Evolutionary conservation across 306 rosid genomes (phyloP), one percentile per base, ranked within the genome.

Genomic region (Rubus parviflorus): DNA sequence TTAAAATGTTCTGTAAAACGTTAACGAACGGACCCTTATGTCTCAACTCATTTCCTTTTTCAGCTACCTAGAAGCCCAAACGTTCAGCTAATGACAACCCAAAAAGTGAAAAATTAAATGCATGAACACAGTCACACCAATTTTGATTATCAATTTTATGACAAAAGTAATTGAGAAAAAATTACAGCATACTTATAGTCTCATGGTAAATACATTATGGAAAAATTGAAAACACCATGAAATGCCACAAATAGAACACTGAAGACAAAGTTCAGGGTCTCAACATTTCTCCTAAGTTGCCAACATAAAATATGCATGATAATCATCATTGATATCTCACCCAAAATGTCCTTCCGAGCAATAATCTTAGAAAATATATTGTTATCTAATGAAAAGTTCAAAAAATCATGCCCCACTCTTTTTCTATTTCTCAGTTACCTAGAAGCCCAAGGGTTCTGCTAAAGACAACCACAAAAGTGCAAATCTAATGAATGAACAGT

Each of bases 221-320:
- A 56, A 56, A 37, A 4, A 60, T 9, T 11, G 12, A 22, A 7
- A 20, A 22, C 25, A 17, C 25, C 25, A 54, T 17, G 65, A 25
- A 60, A 9, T 23, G 38, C 1, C 38, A 58, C 1, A 25, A 22
- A 23, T 25, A 25, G 16, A 10, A 23, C 65, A 23, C 2, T 22
- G 17, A 60, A 35, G 46, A 37, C 68, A 63, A 37, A 63, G 11
- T 63, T 63, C 67, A 63, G 46, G 68, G 20, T 63, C 68, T 7
- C 45, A 37, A 37, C 67, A 61, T 25, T 61, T 0, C 1, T 61
- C 6, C n/a, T 0, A 2, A 35, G 19, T 35, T 61, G 14, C 42
- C 14, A 61, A 35, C 43, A 38, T 3, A 8, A 5, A 63, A 25
- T 12, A 63, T 14, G 15, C 22, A 63, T 6, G 22, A 63, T 16